phyloP scores from a whole-genome alignment of 75 land plant species.

The Cryptomeria japonica region DNA sequence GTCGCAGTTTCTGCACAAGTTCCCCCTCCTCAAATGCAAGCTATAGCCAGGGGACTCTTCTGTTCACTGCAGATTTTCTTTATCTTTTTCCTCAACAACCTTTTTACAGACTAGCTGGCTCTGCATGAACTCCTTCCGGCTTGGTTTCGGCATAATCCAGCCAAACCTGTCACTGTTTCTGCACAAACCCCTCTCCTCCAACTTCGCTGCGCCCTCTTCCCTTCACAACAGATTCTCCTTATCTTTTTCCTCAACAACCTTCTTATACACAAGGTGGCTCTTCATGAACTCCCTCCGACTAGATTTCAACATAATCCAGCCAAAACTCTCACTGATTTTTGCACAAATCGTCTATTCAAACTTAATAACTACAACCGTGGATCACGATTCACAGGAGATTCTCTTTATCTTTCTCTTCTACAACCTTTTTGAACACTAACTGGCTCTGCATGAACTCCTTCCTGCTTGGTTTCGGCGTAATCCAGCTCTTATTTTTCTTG shows the following conservation, averaged over 20 bases:
- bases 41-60: background rate
- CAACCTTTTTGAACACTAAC: conserved; percentile 31
- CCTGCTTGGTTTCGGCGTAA: conserved; percentile 61
- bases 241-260: background rate
- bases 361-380: background rate
- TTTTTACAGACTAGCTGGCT: conserved; percentile 45
- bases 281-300: conserved; percentile 59
- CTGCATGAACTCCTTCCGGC: conserved; percentile 63
- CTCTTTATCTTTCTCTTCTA: conserved; percentile 1
- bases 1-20: background rate
- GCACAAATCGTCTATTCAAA: background rate
- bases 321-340: background rate
- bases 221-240: conserved; percentile 4
- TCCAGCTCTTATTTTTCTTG: conserved; percentile 49
- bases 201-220: background rate
- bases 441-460: conserved; percentile 64
- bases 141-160: conserved; percentile 50
- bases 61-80: background rate
- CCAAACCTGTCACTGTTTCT: conserved; percentile 10
- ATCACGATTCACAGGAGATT: background rate
- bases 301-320: conserved; percentile 49
- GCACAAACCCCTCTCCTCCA: background rate
- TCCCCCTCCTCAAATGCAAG: background rate
- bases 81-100: background rate
- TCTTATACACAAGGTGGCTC: conserved; percentile 43